These are phyloP conservation scores for Cyamopsis tetragonoloba DNA, from an alignment of 306 rosid species.

Conservation along the genomic window DNA sequence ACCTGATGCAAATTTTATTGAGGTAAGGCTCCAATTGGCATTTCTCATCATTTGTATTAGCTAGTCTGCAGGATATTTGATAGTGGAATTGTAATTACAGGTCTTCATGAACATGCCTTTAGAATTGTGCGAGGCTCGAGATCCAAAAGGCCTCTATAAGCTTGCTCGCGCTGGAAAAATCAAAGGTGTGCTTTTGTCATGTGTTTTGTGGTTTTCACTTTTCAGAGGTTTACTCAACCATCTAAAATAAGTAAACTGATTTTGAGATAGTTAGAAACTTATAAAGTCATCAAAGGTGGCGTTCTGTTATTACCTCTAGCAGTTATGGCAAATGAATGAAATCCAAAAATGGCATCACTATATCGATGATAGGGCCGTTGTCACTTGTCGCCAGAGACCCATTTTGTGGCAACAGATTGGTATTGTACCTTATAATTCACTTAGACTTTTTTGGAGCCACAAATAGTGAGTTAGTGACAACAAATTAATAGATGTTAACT, in stretches of 20 bases:
- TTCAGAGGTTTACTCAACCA: not conserved
- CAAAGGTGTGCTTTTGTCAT: constrained; percentile 50
- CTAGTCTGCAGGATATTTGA: constrained; percentile 26
- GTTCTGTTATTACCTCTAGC: not conserved
- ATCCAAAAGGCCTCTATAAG: constrained; percentile 87
- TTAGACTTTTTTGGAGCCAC: not conserved
- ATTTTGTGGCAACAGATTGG: not conserved
- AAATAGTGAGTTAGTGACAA: not conserved
- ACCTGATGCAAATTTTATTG: constrained; percentile 57
- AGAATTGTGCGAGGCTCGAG: constrained; percentile 70
- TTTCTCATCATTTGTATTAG: constrained; percentile 2
- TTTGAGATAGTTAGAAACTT: not conserved
- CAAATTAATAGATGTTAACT: not conserved
- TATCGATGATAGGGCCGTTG: not conserved
- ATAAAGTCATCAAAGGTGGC: not conserved
- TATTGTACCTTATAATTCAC: not conserved
- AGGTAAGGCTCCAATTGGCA: constrained; percentile 43
- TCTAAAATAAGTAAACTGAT: not conserved
- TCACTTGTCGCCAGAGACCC: not conserved
- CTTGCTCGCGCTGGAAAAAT: constrained; percentile 90
- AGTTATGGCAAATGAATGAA: not conserved
- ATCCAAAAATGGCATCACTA: not conserved
- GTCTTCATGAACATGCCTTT: constrained; percentile 87
- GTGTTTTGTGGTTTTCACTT: constrained; percentile 12
- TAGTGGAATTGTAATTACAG: constrained; percentile 36